Evolutionary conservation across 148 eudicot species (phyloP).

Genomic region (Diospyros kaki): DNA sequence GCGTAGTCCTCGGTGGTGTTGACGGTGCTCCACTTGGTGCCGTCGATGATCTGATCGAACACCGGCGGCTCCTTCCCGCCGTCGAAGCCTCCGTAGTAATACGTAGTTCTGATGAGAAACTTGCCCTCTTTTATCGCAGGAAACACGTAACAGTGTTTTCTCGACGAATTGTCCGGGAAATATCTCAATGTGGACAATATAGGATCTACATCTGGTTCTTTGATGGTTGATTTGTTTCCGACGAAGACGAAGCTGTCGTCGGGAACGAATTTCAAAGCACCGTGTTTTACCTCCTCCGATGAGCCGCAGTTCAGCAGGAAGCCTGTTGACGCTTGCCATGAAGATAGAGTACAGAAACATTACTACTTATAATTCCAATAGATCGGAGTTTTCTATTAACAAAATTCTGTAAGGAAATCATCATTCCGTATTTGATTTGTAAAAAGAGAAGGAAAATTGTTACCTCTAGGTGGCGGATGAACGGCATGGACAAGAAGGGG

Average conservation of each 20-base stretch:
- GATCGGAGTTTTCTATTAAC: no score
- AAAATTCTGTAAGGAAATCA: no score
- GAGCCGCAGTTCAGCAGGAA: slow-evolving; percentile 67
- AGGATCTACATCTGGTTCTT: slow-evolving; percentile 32
- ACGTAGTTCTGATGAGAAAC: slow-evolving; percentile 53
- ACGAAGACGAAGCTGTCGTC: slow-evolving; percentile 41
- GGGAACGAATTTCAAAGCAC: slow-evolving; percentile 39
- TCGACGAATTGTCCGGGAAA: slow-evolving; percentile 46
- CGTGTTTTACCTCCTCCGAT: slow-evolving; percentile 12
- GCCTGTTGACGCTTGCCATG: slow-evolving; percentile 26
- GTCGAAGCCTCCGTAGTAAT: slow-evolving; percentile 76
- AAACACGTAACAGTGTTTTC: slow-evolving; percentile 59
- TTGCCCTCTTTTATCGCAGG: slow-evolving; percentile 45
- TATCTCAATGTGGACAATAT: slow-evolving; percentile 47
- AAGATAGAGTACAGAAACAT: neutral
- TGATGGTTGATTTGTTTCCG: slow-evolving; percentile 49
- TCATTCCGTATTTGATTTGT: no score
- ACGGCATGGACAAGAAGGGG: slow-evolving; percentile 12
- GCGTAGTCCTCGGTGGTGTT: slow-evolving; percentile 65
- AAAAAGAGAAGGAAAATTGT: neutral
- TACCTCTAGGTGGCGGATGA: slow-evolving; percentile 14
- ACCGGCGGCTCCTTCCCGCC: slow-evolving; percentile 68
- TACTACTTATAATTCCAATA: no score
- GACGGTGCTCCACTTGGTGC: slow-evolving; percentile 69
- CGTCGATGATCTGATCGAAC: slow-evolving; percentile 82